Base-by-base conservation (phyloP, 805 yeast species). In the Yamadazyma kitorensis region DNA sequence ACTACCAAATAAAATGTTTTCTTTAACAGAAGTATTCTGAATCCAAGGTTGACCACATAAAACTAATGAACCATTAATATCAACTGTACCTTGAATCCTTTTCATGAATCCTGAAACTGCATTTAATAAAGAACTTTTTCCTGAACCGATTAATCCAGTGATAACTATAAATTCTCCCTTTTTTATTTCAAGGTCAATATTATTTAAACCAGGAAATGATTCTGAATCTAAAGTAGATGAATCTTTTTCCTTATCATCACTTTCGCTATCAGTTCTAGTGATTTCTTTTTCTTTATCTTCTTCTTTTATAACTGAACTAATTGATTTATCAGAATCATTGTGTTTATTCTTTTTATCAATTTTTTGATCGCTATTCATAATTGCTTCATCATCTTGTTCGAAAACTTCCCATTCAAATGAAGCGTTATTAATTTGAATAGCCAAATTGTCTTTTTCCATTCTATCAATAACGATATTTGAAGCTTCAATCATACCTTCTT, bases 51-150 rank as follows among this genome's bases (percentile, higher is more conserved):
- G 47, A n/a, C 61, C 63, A 48, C 64, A 56, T 12, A 55, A 39
- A 17, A 59, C 36, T 25, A 54, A 34, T 1, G 58, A 48, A 4
- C 64, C 64, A 36, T 56, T 51, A 6, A 59, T 54, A 33, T 41
- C 51, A 5, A 63, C 52, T 3, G 43, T 8, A 10, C 71, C 71
- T 1, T 33, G 15, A 5, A 49, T 44, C 25, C 56, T 50, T 28
- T 53, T 54, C 71, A 64, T 64, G 37, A 55, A 55, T 0, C 71
- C 70, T 5, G 67, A 45, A 23, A 64, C 38, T 3, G 68, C 71
- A 34, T 49, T 49, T 33, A 64, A 51, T 22, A 64, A 48, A 2
- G 71, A 64, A 2, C 67, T 44, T 41, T 58, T 56, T 19, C 68
- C 68, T 9, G 63, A 54, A 9, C 67, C 68, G 38, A 62, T 57